Evolutionary conservation across 1,284 basidiomycete species (phyloP).

Genomic region (Exobasidium cylindrosporum): DNA sequence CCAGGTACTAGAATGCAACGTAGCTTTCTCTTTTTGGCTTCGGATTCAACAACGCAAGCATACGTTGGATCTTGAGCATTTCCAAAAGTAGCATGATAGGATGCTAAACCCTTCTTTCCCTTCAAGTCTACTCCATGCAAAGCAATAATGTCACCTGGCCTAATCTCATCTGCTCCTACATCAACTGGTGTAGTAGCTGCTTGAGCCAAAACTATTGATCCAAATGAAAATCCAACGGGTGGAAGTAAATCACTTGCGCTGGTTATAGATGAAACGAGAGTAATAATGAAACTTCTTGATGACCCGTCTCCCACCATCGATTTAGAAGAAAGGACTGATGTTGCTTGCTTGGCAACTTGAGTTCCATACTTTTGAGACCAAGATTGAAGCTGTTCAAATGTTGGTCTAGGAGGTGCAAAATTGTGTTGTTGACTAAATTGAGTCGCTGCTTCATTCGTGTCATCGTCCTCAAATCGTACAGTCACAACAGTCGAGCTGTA

Average conservation of each 20-base stretch:
- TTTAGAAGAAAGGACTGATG: slow-evolving; percentile 71
- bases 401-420: slow-evolving; percentile 31
- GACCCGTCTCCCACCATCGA: slow-evolving; percentile 70
- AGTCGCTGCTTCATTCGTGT: slow-evolving; percentile 31
- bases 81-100: slow-evolving; percentile 67
- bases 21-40: slow-evolving; percentile 41
- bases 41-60: slow-evolving; percentile 76
- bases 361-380: slow-evolving; percentile 73
- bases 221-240: slow-evolving; percentile 35
- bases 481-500: slow-evolving; percentile 36
- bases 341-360: slow-evolving; percentile 63
- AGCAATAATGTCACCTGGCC: slow-evolving; percentile 78
- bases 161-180: slow-evolving; percentile 68
- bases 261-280: slow-evolving; percentile 55
- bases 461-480: slow-evolving; percentile 34
- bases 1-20: slow-evolving; percentile 21
- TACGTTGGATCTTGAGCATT: slow-evolving; percentile 66
- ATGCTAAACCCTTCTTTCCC: slow-evolving; percentile 74
- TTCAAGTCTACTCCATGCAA: slow-evolving; percentile 77
- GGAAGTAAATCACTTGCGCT: slow-evolving; percentile 63
- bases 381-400: slow-evolving; percentile 66
- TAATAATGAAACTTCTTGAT: slow-evolving; percentile 70
- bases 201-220: slow-evolving; percentile 59
- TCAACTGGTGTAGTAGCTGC: slow-evolving; percentile 67
- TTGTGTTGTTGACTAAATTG: slow-evolving; percentile 26